Percentiles rank a stretch among this genome's conserved stretches.
Evolutionary conservation across 192 early-diverging fungal species (phyloP).

Genomic region (Coemansia sp.): DNA sequence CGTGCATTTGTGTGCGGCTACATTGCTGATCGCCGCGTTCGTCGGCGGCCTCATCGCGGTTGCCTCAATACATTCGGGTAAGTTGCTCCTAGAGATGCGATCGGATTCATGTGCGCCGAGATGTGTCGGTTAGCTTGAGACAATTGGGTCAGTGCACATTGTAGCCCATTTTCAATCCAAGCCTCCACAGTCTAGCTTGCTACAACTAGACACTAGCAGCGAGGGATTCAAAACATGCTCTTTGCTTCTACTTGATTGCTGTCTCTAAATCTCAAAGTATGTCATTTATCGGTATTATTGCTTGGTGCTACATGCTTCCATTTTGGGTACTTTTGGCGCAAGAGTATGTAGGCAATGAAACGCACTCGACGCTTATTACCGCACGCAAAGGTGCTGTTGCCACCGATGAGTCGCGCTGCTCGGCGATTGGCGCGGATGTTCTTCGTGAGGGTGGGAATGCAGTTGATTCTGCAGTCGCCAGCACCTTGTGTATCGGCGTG

Average conservation of each 20-base stretch:
- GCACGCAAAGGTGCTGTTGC: constrained; percentile 66
- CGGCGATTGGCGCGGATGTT: constrained; percentile 65
- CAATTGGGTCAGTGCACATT: background rate
- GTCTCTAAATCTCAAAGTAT: background rate
- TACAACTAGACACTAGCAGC: background rate
- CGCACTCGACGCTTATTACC: constrained; percentile 33
- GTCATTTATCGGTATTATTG: background rate
- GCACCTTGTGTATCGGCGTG: constrained; percentile 83
- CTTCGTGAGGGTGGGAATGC: constrained; percentile 86
- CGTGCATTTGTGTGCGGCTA: constrained; percentile 4
- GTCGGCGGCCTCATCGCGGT: constrained; percentile 22
- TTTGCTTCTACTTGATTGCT: background rate
- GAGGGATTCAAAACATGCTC: background rate
- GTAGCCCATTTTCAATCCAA: background rate
- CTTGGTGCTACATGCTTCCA: background rate
- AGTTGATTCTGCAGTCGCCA: constrained; percentile 84
- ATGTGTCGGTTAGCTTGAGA: too few relatives aligned
- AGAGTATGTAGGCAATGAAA: constrained; percentile 13
- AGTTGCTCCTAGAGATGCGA: background rate
- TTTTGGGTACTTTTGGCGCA: background rate
- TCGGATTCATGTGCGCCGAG: background rate
- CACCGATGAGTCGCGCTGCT: constrained; percentile 67
- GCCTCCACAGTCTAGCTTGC: background rate
- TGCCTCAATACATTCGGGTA: constrained; percentile 11
- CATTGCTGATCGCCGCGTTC: constrained; percentile 18